A percentile compares a stretch with the other conserved stretches of the same genome.
Conservation (phyloP, 2,329 filamentous ascomycete species). For the Xylaria sp. region DNA sequence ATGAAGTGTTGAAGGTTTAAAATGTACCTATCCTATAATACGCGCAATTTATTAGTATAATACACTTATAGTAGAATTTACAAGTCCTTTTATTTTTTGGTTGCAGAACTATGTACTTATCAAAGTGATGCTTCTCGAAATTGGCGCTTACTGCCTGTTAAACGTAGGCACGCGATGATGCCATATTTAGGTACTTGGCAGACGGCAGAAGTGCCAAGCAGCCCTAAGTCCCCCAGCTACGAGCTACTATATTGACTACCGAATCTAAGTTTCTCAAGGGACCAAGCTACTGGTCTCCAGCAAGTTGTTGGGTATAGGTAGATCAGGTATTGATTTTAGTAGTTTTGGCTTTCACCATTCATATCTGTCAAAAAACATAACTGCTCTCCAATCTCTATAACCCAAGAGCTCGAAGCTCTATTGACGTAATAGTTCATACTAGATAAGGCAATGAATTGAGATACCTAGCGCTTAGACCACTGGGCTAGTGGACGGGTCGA, state of each 20-base stretch:
- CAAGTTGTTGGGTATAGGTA: too few species aligned
- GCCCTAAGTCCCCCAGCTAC: not conserved
- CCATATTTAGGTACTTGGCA: not conserved
- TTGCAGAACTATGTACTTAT: not conserved
- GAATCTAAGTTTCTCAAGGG: not conserved
- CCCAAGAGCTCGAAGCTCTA: not conserved
- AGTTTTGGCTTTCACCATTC: not conserved
- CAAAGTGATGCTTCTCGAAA: not conserved
- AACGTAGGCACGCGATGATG: not conserved
- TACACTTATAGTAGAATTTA: not conserved
- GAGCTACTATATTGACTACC: not conserved
- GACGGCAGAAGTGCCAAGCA: not conserved
- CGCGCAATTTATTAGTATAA: not conserved
- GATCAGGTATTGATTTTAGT: not conserved
- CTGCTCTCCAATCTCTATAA: not conserved
- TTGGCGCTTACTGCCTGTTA: not conserved
- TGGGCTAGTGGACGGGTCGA: not conserved
- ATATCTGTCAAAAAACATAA: too few species aligned
- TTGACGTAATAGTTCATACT: conserved; percentile 1
- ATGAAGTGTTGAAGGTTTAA: not conserved
- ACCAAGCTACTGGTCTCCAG: not conserved
- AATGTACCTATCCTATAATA: not conserved
- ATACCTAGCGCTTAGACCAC: conserved; percentile 21
- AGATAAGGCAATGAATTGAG: not conserved
- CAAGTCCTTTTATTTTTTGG: not conserved